These are phyloP conservation scores for Rubroboletus satanas DNA, from an alignment of 768 basidiomycete genomes.

Conservation along the genomic window DNA sequence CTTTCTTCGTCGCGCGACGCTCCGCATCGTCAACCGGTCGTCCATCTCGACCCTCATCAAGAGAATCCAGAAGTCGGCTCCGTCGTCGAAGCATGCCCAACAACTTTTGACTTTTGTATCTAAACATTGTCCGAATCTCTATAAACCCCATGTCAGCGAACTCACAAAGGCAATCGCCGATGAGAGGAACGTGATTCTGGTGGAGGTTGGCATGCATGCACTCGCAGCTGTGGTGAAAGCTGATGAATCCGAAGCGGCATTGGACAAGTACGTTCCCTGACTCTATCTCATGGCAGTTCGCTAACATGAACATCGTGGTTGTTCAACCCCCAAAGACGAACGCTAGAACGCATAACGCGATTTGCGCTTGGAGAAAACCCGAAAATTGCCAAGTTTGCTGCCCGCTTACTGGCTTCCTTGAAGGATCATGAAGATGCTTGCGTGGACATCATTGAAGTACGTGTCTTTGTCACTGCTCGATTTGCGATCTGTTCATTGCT, in stretches of 20 bases:
- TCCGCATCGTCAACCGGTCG: constrained; percentile 79
- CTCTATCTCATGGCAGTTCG: neutral
- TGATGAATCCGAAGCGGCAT: constrained; percentile 53
- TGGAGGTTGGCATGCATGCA: constrained; percentile 72
- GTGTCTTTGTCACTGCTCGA: constrained; percentile 10
- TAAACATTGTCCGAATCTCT: constrained; percentile 72
- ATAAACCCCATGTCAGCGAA: constrained; percentile 70
- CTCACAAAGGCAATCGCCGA: constrained; percentile 71
- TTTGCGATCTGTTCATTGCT: neutral
- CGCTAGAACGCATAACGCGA: constrained; percentile 58
- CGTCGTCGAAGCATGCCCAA: constrained; percentile 44
- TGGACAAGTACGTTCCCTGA: constrained; percentile 58
- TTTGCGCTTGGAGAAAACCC: constrained; percentile 57
- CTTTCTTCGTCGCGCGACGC: constrained; percentile 65
- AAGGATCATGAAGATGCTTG: constrained; percentile 51
- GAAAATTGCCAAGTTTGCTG: constrained; percentile 81
- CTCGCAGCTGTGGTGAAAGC: constrained; percentile 62
- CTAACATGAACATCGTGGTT: neutral
- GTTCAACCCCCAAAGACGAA: constrained; percentile 44
- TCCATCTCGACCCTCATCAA: constrained; percentile 79
- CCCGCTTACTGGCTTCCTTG: constrained; percentile 62
- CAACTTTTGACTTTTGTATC: constrained; percentile 57
- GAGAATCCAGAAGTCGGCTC: constrained; percentile 50
- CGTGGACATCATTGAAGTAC: constrained; percentile 60
- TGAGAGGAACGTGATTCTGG: constrained; percentile 49